These are phyloP conservation scores for Lentinus brumalis DNA, from an alignment of 768 basidiomycete genomes.

Conservation along the genomic window DNA sequence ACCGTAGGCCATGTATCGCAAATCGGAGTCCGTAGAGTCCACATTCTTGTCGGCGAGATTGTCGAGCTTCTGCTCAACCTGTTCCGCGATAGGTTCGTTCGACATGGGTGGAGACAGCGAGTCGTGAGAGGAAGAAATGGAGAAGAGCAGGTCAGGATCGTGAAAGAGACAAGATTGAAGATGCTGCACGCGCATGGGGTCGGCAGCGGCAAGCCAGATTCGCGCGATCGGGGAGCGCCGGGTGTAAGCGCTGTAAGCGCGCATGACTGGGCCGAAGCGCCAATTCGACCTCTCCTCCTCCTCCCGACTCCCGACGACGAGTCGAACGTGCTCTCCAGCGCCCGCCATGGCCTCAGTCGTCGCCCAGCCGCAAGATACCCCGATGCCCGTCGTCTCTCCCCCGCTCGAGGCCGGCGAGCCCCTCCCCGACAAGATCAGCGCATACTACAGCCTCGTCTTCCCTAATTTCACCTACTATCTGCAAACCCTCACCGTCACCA, in stretches of 20 bases:
- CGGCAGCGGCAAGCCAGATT: neutral
- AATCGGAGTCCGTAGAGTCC: constrained; percentile 66
- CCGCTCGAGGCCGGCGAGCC: constrained; percentile 27
- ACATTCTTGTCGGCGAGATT: constrained; percentile 64
- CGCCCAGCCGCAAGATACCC: constrained; percentile 32
- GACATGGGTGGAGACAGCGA: constrained; percentile 9
- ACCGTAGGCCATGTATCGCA: constrained; percentile 77
- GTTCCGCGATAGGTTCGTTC: constrained; percentile 15
- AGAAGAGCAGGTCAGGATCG: neutral
- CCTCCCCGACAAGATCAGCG: constrained; percentile 78
- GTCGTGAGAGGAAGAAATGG: neutral
- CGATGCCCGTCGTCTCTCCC: constrained; percentile 30
- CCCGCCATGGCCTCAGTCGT: constrained; percentile 30
- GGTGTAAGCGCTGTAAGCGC: neutral
- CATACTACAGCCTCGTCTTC: constrained; percentile 93
- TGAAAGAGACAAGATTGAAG: no score
- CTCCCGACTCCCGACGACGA: no score
- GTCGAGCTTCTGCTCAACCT: constrained; percentile 37
- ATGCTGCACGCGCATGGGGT: neutral
- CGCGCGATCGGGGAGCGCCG: neutral
- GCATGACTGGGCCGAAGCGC: neutral
- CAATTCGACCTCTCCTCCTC: no score
- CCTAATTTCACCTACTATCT: constrained; percentile 96
- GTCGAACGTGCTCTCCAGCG: constrained; percentile 19
- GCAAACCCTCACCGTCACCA: constrained; percentile 90